Evolutionary conservation across 2,329 filamentous ascomycete genomes (phyloP).

Genomic region (Neopestalotiopsis sp.): DNA sequence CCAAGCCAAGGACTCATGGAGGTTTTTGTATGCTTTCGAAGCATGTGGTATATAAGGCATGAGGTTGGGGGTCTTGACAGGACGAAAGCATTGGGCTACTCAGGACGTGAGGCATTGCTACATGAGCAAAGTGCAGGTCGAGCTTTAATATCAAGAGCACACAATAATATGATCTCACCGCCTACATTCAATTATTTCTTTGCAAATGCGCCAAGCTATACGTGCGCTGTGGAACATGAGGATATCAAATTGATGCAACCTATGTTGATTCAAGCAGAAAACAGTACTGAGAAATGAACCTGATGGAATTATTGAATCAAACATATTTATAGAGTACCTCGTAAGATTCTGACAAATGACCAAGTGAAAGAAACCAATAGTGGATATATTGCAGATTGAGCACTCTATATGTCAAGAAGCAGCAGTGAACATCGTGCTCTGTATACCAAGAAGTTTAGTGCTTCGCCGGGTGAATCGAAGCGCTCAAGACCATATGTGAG

Average conservation of each 20-base stretch:
- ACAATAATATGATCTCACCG: neutral
- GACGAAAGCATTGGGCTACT: neutral
- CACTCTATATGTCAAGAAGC: neutral
- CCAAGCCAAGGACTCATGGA: neutral
- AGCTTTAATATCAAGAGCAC: neutral
- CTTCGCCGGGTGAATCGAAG: too few relatives aligned
- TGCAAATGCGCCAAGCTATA: too few relatives aligned
- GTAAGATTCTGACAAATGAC: too few relatives aligned
- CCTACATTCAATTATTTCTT: neutral
- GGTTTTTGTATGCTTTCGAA: too few relatives aligned
- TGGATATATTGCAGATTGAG: too few relatives aligned
- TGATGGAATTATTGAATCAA: neutral
- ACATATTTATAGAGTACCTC: neutral
- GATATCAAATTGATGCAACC: too few relatives aligned
- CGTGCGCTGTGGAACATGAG: too few relatives aligned
- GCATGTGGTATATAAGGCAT: slow-evolving; percentile 3
- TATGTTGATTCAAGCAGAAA: too few relatives aligned
- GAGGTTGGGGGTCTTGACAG: neutral
- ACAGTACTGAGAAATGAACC: too few relatives aligned
- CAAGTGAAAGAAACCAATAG: neutral
- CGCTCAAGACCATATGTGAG: too few relatives aligned
- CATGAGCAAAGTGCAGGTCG: neutral
- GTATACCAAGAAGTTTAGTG: too few relatives aligned
- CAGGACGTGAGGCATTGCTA: neutral
- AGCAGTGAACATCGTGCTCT: too few relatives aligned